Evolutionary conservation across 2,329 filamentous ascomycete species (phyloP).

Genomic region (Hysterium pulicare): DNA sequence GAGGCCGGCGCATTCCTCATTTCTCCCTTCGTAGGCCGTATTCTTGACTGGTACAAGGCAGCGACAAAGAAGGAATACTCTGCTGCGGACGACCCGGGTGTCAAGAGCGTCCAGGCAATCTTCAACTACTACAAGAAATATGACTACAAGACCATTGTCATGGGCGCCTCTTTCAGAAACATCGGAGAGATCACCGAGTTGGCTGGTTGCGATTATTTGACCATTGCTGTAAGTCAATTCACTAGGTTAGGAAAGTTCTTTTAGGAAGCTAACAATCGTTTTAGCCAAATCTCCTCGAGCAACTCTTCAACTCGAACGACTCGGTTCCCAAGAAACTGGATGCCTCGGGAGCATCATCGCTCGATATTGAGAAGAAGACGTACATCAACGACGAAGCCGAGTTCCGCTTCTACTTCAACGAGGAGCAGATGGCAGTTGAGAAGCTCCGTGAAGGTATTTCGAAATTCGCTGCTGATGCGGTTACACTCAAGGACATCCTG

Average conservation of each 20-base stretch:
- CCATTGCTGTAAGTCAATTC: constrained; percentile 81
- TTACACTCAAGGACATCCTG: constrained; percentile 89
- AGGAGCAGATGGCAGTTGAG: constrained; percentile 98
- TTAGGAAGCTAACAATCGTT: not conserved
- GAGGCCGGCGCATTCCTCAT: constrained; percentile 97
- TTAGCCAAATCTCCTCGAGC: constrained; percentile 87
- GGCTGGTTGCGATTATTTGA: constrained; percentile 97
- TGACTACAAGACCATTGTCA: constrained; percentile 99
- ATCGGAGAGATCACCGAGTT: constrained; percentile 96
- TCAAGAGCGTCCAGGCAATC: constrained; percentile 87
- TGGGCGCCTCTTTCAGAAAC: constrained; percentile 98
- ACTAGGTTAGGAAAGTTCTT: too few species aligned
- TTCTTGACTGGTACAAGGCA: constrained; percentile 99
- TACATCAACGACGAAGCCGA: constrained; percentile 86
- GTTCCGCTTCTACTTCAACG: constrained; percentile 99
- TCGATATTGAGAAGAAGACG: constrained; percentile 80
- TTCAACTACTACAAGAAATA: constrained; percentile 99
- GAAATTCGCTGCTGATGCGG: constrained; percentile 95
- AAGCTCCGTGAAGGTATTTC: constrained; percentile 99
- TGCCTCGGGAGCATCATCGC: constrained; percentile 58
- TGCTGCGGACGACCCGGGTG: constrained; percentile 90
- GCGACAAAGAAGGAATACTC: constrained; percentile 89
- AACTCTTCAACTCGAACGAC: constrained; percentile 80
- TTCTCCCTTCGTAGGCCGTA: constrained; percentile 98
- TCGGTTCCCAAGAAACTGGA: constrained; percentile 91